These are phyloP conservation scores for Flaveria brownii DNA, from an alignment of 129 eudicot genomes.

Conservation along the genomic window DNA sequence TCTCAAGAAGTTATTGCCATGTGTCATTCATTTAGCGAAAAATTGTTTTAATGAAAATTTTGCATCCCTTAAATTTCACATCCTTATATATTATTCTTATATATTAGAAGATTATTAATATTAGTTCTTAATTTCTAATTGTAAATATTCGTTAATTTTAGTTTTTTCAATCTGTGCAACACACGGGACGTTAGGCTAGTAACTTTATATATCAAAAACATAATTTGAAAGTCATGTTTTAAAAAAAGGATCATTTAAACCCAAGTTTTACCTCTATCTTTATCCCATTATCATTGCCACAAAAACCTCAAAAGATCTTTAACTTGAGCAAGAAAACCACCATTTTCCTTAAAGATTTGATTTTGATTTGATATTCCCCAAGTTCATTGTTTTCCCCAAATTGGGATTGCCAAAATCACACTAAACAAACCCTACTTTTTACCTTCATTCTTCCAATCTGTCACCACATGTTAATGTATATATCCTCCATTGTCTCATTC, in stretches of 20 bases:
- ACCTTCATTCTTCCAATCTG: slow-evolving; percentile 32
- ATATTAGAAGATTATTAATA: no score
- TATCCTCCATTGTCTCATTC: slow-evolving; percentile 26
- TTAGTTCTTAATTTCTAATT: no score
- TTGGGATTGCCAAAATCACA: slow-evolving; percentile 38
- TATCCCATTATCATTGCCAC: slow-evolving; percentile 22
- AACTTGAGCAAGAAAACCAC: slow-evolving; percentile 1
- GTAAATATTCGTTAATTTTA: no score
- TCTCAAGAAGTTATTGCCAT: no score
- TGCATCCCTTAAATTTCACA: no score
- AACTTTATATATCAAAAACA: no score
- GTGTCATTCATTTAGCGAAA: no score
- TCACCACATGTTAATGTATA: slow-evolving; percentile 33
- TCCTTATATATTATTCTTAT: no score
- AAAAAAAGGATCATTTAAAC: neutral
- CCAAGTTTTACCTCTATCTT: neutral
- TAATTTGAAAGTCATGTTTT: neutral
- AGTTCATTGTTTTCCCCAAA: slow-evolving; percentile 7
- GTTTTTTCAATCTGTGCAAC: no score
- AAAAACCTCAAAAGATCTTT: slow-evolving; percentile 23
- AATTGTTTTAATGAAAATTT: no score
- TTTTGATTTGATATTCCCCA: slow-evolving; percentile 25
- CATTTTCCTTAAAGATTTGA: slow-evolving; percentile 26
- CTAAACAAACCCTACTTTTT: slow-evolving; percentile 41
- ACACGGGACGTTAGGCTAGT: no score